Conservation (phyloP, 495 filamentous ascomycete species). For the Podospora anserina region DNA sequence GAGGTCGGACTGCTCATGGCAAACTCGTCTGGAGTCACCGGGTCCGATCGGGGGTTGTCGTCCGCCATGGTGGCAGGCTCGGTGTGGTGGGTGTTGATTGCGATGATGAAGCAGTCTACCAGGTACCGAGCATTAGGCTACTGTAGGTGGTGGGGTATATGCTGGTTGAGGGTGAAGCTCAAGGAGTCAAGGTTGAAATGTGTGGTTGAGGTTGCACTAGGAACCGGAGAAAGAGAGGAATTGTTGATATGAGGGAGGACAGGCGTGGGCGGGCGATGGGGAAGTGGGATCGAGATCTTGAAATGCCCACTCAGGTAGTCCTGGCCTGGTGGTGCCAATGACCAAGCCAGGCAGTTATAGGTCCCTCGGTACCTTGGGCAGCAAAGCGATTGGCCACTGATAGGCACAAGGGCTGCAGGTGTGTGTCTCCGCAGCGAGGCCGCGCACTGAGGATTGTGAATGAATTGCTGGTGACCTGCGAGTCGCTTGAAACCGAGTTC, state of each 20-base stretch:
- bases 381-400: slow-evolving; percentile 14
- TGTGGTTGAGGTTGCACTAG: slow-evolving; percentile 4
- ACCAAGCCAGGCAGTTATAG: neutral
- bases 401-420: neutral
- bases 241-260: slow-evolving; percentile 7
- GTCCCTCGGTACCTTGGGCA: neutral
- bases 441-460: neutral
- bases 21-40: slow-evolving; percentile 42
- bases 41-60: slow-evolving; percentile 29
- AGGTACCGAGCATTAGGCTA: neutral
- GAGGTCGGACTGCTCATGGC: slow-evolving; percentile 38
- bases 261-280: neutral
- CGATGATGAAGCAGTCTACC: neutral
- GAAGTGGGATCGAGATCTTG: slow-evolving; percentile 21
- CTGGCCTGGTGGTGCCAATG: slow-evolving; percentile 9
- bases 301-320: slow-evolving; percentile 3
- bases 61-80: slow-evolving; percentile 33
- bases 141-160: neutral
- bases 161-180: neutral
- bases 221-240: neutral
- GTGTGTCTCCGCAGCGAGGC: neutral
- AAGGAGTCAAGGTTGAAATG: neutral
- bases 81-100: neutral
- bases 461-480: neutral
- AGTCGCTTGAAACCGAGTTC: neutral